phyloP scores from a whole-genome alignment of 2,329 filamentous ascomycete genomes.

The Fusarium aywerte region DNA sequence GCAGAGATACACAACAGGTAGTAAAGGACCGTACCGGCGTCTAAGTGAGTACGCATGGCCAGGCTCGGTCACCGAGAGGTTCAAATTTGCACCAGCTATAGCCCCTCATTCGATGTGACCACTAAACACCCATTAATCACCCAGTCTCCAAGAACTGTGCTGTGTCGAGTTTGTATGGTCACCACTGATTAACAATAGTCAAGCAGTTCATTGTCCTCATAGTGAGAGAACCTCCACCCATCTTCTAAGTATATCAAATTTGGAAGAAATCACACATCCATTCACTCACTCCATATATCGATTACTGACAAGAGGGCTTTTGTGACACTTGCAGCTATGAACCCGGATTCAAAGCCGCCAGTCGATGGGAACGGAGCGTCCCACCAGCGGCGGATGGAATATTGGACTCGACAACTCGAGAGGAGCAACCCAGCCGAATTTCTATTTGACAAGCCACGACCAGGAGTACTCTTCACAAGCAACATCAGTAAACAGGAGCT shows the following conservation, averaged over 20 bases:
- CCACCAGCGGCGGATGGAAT: constrained; percentile 4
- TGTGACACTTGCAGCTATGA: neutral
- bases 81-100: neutral
- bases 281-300: neutral
- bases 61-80: neutral
- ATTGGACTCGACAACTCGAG: constrained; percentile 38
- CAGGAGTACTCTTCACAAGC: neutral
- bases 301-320: neutral
- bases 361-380: neutral
- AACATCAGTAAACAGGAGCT: neutral
- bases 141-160: neutral
- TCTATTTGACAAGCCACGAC: neutral
- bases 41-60: neutral
- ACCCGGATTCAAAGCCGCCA: neutral
- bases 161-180: neutral
- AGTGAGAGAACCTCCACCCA: neutral
- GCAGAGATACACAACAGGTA: neutral
- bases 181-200: neutral
- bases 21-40: neutral
- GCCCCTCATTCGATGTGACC: neutral
- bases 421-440: constrained; percentile 5
- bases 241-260: neutral
- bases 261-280: neutral
- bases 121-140: too few relatives aligned
- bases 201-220: neutral